phyloP scores from a whole-genome alignment of 2,329 filamentous ascomycete genomes.

The Diaporthe citriasiana region DNA sequence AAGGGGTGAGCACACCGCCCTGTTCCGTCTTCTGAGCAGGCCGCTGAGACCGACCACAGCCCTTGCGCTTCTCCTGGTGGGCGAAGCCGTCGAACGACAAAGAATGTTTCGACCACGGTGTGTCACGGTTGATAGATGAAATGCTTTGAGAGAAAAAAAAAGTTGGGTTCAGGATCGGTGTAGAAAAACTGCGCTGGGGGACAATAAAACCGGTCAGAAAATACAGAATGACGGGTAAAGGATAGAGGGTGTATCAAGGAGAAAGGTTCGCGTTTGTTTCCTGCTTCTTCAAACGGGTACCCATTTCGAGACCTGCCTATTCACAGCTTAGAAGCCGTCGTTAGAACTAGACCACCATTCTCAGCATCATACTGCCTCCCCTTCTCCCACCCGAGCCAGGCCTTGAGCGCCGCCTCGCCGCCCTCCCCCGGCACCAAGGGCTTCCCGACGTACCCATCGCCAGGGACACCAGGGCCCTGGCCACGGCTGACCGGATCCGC shows the following conservation, averaged over 20 bases:
- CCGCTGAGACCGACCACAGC: slow-evolving; percentile 1
- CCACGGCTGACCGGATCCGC: slow-evolving; percentile 62
- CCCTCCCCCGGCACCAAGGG: slow-evolving; percentile 76
- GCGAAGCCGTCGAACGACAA: neutral
- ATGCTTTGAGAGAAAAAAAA: neutral
- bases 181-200: neutral
- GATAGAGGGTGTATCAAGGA: neutral
- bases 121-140: neutral
- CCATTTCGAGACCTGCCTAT: neutral
- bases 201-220: too few species aligned
- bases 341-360: slow-evolving; percentile 70
- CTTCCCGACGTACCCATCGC: slow-evolving; percentile 75
- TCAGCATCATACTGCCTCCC: slow-evolving; percentile 79
- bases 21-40: neutral
- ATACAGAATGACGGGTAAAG: neutral
- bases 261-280: neutral
- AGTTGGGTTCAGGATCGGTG: neutral
- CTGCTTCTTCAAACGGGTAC: neutral
- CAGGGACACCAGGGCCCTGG: slow-evolving; percentile 75
- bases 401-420: slow-evolving; percentile 76
- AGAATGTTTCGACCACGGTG: neutral
- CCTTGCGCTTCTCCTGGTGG: neutral
- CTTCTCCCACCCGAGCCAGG: slow-evolving; percentile 84
- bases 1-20: neutral
- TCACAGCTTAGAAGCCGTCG: slow-evolving; percentile 61